Conservation (phyloP, 2,329 filamentous ascomycete species). For the Aureobasidium pullulans region DNA sequence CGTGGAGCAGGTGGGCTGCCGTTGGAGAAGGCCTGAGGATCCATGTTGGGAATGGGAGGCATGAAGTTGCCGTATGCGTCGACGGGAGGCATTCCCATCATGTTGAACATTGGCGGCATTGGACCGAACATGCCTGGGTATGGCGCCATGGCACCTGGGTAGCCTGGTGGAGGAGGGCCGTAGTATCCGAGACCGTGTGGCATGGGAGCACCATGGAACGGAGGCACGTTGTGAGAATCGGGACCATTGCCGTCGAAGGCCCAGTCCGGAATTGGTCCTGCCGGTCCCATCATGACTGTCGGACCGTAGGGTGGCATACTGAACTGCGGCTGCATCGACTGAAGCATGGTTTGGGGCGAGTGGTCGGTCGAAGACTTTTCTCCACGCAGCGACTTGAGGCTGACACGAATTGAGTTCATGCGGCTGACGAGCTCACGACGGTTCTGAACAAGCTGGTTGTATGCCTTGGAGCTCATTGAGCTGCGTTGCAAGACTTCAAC, state of each 20-base stretch:
- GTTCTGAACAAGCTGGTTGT: constrained; percentile 25
- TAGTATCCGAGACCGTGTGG: background rate
- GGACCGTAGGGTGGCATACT: constrained; percentile 8
- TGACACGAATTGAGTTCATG: constrained; percentile 29
- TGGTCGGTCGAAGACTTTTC: background rate
- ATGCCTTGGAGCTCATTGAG: constrained; percentile 25
- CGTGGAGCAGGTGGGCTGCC: background rate
- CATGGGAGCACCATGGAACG: constrained; percentile 1
- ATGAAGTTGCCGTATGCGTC: constrained; percentile 4
- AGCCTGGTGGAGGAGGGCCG: background rate
- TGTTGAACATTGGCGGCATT: constrained; percentile 11
- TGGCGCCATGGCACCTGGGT: background rate
- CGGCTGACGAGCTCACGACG: constrained; percentile 27
- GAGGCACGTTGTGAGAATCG: constrained; percentile 4
- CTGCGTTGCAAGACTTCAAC: constrained; percentile 30
- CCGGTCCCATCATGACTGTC: background rate
- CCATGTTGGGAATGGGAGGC: background rate
- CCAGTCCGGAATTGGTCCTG: constrained; percentile 7
- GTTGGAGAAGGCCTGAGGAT: constrained; percentile 5
- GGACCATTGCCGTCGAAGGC: constrained; percentile 7
- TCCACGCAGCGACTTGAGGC: constrained; percentile 27
- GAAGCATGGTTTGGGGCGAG: background rate
- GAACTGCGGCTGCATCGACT: constrained; percentile 5
- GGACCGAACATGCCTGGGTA: constrained; percentile 2
- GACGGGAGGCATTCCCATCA: constrained; percentile 13